Conservation (phyloP, 164 flowering plant species). For the Piper longum region DNA sequence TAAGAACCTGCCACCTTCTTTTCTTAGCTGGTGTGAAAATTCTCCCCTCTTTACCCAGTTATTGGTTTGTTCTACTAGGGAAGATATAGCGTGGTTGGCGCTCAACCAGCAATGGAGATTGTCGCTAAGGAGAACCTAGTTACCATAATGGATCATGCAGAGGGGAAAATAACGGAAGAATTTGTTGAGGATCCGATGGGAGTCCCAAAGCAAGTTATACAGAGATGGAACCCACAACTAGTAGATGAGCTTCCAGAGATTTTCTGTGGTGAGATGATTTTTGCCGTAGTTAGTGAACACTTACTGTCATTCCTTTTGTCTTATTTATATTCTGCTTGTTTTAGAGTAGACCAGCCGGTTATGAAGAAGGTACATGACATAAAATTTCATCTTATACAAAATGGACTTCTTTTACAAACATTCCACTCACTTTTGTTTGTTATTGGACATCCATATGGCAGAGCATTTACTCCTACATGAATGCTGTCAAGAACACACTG, state of each 20-base stretch:
- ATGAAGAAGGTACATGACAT: no score
- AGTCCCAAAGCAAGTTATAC: constrained; percentile 51
- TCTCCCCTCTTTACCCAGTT: constrained; percentile 2
- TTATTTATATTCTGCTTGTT: no score
- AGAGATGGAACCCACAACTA: constrained; percentile 53
- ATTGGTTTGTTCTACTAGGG: constrained; percentile 29
- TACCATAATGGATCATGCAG: constrained; percentile 58
- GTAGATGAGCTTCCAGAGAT: constrained; percentile 67
- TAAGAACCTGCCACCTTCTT: constrained; percentile 11
- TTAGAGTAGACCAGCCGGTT: no score
- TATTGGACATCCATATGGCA: no score
- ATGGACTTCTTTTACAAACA: no score
- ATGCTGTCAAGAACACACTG: no score
- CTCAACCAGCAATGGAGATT: constrained; percentile 72
- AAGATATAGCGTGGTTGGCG: constrained; percentile 78
- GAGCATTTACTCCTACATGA: no score
- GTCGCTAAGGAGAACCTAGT: constrained; percentile 69
- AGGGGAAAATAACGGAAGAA: constrained; percentile 50
- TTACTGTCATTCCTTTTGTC: no score
- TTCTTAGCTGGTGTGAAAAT: neutral
- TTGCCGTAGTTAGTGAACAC: no score
- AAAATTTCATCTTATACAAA: no score
- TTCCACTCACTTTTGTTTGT: no score
- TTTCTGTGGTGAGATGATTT: constrained; percentile 50
- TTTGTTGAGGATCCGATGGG: constrained; percentile 62